Conservation (phyloP, 768 basidiomycete genomes). For the Tylopilus vinaceipallidus region DNA sequence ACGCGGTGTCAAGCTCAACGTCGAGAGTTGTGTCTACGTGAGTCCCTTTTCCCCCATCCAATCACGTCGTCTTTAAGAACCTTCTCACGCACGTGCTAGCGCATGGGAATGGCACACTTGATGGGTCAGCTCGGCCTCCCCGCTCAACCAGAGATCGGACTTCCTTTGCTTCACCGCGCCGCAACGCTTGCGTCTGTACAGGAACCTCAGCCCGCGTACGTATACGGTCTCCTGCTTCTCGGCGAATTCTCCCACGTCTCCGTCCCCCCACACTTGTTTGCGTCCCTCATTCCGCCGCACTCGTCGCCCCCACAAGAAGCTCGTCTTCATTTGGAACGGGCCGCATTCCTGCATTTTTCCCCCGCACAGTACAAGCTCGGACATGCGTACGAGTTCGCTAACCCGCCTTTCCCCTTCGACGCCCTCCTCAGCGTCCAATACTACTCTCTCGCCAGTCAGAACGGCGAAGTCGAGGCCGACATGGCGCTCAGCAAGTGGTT, state of each 20-base stretch:
- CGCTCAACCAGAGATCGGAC: constrained; percentile 50
- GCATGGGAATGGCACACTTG: constrained; percentile 90
- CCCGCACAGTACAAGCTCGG: constrained; percentile 93
- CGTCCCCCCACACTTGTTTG: constrained; percentile 49
- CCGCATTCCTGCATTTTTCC: constrained; percentile 81
- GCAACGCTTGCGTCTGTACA: constrained; percentile 71
- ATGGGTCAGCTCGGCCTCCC: constrained; percentile 80
- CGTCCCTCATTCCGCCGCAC: constrained; percentile 52
- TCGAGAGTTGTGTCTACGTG: constrained; percentile 82
- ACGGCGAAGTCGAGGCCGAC: constrained; percentile 89
- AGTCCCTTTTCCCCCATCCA: constrained; percentile 23
- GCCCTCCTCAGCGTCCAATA: constrained; percentile 88
- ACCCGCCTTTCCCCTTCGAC: constrained; percentile 82
- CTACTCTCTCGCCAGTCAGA: constrained; percentile 78
- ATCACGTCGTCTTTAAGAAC: background rate
- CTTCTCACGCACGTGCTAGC: constrained; percentile 40
- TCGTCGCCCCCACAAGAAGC: constrained; percentile 58
- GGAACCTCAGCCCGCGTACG: constrained; percentile 86
- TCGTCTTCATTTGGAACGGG: constrained; percentile 72
- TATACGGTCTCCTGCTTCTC: constrained; percentile 83
- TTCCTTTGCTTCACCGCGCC: constrained; percentile 74
- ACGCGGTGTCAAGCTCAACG: constrained; percentile 69
- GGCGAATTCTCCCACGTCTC: constrained; percentile 74
- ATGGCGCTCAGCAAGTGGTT: constrained; percentile 99
- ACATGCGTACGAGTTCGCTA: constrained; percentile 88